Conservation (phyloP, 805 yeast species). For the Ogataea neopini region DNA sequence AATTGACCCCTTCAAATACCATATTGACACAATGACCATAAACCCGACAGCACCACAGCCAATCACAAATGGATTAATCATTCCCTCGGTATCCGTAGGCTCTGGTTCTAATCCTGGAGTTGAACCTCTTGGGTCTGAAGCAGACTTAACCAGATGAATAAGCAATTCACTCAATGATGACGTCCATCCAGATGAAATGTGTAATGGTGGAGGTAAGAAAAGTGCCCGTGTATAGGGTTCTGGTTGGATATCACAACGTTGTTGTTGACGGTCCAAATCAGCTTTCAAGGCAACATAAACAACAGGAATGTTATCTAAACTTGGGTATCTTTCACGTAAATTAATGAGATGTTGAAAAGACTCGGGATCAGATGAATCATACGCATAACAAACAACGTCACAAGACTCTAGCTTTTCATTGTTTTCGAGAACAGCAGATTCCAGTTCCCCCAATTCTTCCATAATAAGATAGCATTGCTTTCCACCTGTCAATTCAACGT, state of each 20-base stretch:
- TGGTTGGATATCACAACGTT: constrained; percentile 81
- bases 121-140: constrained; percentile 71
- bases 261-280: constrained; percentile 94
- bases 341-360: constrained; percentile 83
- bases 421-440: constrained; percentile 78
- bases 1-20: constrained; percentile 58
- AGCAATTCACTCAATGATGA: constrained; percentile 83
- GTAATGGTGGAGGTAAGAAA: constrained; percentile 77
- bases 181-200: constrained; percentile 88
- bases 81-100: constrained; percentile 44
- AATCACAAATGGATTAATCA: constrained; percentile 52
- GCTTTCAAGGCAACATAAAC: constrained; percentile 93
- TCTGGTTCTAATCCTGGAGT: constrained; percentile 80
- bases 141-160: constrained; percentile 85
- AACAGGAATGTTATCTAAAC: constrained; percentile 68
- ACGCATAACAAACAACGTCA: constrained; percentile 86
- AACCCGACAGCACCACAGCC: constrained; percentile 73
- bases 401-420: constrained; percentile 71
- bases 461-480: constrained; percentile 90
- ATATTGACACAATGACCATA: constrained; percentile 59
- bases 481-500: constrained; percentile 91
- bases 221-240: constrained; percentile 76
- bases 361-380: constrained; percentile 96
- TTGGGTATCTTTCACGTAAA: constrained; percentile 58
- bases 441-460: constrained; percentile 88